Evolutionary conservation across 2,329 filamentous ascomycete genomes (phyloP), one percentile per base, ranked within the genome.

Genomic region (Metarhizium brunneum): DNA sequence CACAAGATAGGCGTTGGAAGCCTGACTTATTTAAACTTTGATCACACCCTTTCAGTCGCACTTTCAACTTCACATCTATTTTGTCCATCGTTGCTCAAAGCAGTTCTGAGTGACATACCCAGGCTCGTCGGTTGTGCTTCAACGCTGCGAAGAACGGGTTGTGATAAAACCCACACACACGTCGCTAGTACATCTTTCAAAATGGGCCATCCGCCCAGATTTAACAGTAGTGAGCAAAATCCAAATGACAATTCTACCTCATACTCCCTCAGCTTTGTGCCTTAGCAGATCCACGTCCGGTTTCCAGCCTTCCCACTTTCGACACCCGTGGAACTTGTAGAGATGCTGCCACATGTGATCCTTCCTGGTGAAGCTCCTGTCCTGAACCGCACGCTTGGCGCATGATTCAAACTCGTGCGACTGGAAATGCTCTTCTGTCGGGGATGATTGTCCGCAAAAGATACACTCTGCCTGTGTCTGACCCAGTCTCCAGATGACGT

Each of bases 241-340:
- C 40, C 40, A 43, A 6, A 18, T 6, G 16, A n/a, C 8, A 10
- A 20, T 11, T 45, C 16, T 6, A 7, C 32, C 36, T 43, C 38
- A 43, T 43, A 35, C 8, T 4, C 4, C 50, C 10, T 13, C 50
- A 43, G 50, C 54, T 66, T 50, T 69, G 62, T 65, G 64, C 45
- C 66, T 67, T 5, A 73, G 60, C 47, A 69, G 56, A 35, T 63
- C 62, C 30, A 73, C 59, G 36, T 73, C 66, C 2, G 67, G 71
- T 65, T 59, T 81, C 78, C 80, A 83, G 68, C 72, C 71, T 4
- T 65, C 72, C 73, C 60, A 76, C 60, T 55, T 73, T 66, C 77
- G 77, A 59, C 72, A 75, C 1, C 68, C 66, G 54, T 75, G 73
- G 42, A 75, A 75, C 55, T 75, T 75, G 61, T 65, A 65, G n/a